These are phyloP conservation scores for Pichia sp. DNA, from an alignment of 1,139 yeast species.

Conservation along the genomic window DNA sequence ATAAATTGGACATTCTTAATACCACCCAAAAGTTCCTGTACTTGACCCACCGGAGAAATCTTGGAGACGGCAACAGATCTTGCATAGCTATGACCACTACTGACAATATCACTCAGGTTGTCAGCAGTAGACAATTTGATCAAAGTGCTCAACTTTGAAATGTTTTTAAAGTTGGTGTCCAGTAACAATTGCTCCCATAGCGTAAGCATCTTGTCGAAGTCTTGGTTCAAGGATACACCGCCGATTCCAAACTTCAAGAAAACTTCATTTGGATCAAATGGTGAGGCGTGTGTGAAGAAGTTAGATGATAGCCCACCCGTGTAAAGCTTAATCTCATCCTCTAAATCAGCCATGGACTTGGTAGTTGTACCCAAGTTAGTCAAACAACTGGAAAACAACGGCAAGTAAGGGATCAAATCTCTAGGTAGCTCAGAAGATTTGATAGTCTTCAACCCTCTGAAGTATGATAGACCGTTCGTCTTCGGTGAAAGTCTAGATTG, in stretches of 20 bases:
- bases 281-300: slow-evolving; percentile 50
- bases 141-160: slow-evolving; percentile 65
- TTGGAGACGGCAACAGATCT: slow-evolving; percentile 60
- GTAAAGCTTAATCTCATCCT: slow-evolving; percentile 69
- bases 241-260: slow-evolving; percentile 47
- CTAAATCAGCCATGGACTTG: slow-evolving; percentile 71
- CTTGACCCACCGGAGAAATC: slow-evolving; percentile 51
- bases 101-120: slow-evolving; percentile 72
- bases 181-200: slow-evolving; percentile 62
- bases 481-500: slow-evolving; percentile 30
- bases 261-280: slow-evolving; percentile 38
- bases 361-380: slow-evolving; percentile 75
- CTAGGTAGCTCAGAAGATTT: slow-evolving; percentile 39
- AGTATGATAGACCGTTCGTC: slow-evolving; percentile 71
- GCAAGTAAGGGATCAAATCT: slow-evolving; percentile 59
- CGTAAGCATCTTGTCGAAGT: slow-evolving; percentile 51
- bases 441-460: slow-evolving; percentile 48
- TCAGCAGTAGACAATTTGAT: slow-evolving; percentile 73
- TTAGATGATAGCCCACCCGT: slow-evolving; percentile 80
- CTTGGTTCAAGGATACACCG: slow-evolving; percentile 70
- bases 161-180: slow-evolving; percentile 64
- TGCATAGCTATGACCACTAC: slow-evolving; percentile 85
- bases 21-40: slow-evolving; percentile 64
- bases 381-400: slow-evolving; percentile 72
- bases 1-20: slow-evolving; percentile 69